Evolutionary conservation across 257 asterid species (phyloP), one percentile per base, ranked within the genome.

Genomic region (Thymus mandschuricus): DNA sequence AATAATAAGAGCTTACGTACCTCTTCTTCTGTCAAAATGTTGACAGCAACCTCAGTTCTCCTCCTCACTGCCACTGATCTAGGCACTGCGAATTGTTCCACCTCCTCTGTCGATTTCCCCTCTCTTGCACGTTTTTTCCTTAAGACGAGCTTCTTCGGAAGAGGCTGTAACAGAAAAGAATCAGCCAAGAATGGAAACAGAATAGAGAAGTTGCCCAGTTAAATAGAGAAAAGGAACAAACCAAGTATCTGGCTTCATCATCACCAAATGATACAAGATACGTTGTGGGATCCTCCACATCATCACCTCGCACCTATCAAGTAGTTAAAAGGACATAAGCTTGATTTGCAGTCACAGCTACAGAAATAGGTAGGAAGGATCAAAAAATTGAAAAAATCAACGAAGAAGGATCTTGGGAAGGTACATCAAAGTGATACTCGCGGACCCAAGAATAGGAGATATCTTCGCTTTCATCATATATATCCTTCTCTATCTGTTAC

Each of bases 391-490:
- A 13, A 40, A 57, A 64, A 21, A 21, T 21, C 21, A 21, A n/a
- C n/a, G 64, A 13, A 11, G 21, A 33, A 55, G 56, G 10, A 64
- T 48, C 60, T 55, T 3, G 70, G 52, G 58, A 52, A 79, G 97
- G 27, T 87, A 92, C 98, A 81, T 95, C 98, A 85, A 90, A 95
- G 80, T 92, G 92, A 81, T 95, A 95, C 74, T 89, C 97, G 52
- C 98, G 97, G 76, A 95, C 74, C 98, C 97, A 95, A 28, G 97
- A 78, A 79, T 88, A 92, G 12, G 95, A 78, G 56, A 86, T 77
- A 78, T 95, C 99, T 86, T 92, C 98, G 38, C 76, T 85, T 67
- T 92, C 97, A 71, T 92, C 96, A 41, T 80, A 87, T 70, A 91
- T 86, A 81, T 95, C 97, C 90, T 95, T 95, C 70, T 86, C 86